phyloP scores from a whole-genome alignment of 2,329 filamentous ascomycete species.

The Arthroderma sp. region DNA sequence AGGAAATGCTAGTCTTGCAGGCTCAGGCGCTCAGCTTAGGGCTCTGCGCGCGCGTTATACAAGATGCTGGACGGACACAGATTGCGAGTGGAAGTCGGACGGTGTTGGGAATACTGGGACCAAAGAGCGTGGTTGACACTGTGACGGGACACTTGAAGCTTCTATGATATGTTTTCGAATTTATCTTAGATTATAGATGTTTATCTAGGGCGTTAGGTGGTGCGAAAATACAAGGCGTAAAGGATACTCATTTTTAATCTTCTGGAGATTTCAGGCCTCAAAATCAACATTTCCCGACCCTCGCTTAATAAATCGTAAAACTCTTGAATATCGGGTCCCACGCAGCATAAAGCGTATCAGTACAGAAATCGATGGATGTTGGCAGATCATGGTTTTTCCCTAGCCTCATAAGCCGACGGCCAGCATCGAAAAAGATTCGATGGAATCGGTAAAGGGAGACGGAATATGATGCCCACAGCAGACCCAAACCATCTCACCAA shows the following conservation, averaged over 20 bases:
- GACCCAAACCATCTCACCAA: conserved; percentile 41
- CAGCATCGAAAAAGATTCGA: conserved; percentile 20
- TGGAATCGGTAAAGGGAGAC: conserved; percentile 61
- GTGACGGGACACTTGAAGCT: conserved; percentile 78
- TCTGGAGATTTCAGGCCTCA: too few relatives aligned
- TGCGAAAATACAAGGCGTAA: too few relatives aligned
- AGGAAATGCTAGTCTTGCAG: conserved; percentile 62
- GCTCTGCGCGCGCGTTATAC: conserved; percentile 76
- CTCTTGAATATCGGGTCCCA: too few relatives aligned
- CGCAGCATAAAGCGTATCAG: neutral
- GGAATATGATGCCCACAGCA: conserved; percentile 70
- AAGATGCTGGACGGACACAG: conserved; percentile 93
- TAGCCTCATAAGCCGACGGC: conserved; percentile 80
- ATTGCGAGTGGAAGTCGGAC: conserved; percentile 88
- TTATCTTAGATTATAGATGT: too few relatives aligned
- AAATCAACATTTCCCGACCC: too few relatives aligned
- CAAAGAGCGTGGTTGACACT: conserved; percentile 69
- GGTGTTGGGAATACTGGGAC: conserved; percentile 71
- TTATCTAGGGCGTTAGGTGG: too few relatives aligned
- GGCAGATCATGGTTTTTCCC: conserved; percentile 73
- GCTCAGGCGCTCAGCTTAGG: conserved; percentile 71
- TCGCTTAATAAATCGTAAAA: too few relatives aligned
- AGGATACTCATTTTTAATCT: too few relatives aligned
- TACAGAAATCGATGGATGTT: conserved; percentile 39
- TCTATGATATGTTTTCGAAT: conserved; percentile 38